phyloP scores from a whole-genome alignment of 805 yeast species.

The Metschnikowia hibisci region DNA sequence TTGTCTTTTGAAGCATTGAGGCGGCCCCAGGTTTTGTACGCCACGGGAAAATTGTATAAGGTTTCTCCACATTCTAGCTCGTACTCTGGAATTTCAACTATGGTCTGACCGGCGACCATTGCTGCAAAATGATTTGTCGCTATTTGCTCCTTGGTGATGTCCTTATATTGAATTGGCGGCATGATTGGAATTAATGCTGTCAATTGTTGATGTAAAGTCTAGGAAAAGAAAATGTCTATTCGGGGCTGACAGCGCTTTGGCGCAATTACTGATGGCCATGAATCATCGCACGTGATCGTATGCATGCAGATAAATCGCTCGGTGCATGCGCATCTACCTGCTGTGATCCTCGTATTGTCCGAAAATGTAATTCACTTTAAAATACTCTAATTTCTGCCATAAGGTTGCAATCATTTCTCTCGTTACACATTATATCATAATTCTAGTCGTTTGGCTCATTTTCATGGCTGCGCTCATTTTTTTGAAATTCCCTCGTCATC shows the following conservation, averaged over 20 bases:
- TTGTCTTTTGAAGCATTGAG: conserved; percentile 68
- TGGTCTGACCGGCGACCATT: conserved; percentile 72
- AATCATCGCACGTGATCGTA: conserved; percentile 12
- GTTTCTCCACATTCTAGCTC: conserved; percentile 79
- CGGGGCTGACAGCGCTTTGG: background rate
- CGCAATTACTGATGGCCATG: conserved; percentile 13
- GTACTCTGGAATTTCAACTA: conserved; percentile 71
- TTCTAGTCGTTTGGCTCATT: too few species aligned
- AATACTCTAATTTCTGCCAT: too few species aligned
- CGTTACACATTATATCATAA: too few species aligned
- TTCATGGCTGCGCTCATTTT: too few species aligned
- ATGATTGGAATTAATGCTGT: background rate
- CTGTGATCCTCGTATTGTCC: too few species aligned
- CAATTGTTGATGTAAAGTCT: background rate
- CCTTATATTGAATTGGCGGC: conserved; percentile 23
- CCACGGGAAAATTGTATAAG: conserved; percentile 75
- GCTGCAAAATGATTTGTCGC: conserved; percentile 61
- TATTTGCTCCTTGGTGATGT: conserved; percentile 44
- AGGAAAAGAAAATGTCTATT: background rate
- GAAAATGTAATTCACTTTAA: too few species aligned
- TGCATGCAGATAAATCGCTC: too few species aligned
- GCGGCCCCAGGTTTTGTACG: conserved; percentile 94
- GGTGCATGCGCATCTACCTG: too few species aligned
- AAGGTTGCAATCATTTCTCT: too few species aligned
- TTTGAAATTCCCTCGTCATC: background rate